phyloP scores from a whole-genome alignment of 192 early-diverging fungal species.

The Chytriomyces confervae region DNA sequence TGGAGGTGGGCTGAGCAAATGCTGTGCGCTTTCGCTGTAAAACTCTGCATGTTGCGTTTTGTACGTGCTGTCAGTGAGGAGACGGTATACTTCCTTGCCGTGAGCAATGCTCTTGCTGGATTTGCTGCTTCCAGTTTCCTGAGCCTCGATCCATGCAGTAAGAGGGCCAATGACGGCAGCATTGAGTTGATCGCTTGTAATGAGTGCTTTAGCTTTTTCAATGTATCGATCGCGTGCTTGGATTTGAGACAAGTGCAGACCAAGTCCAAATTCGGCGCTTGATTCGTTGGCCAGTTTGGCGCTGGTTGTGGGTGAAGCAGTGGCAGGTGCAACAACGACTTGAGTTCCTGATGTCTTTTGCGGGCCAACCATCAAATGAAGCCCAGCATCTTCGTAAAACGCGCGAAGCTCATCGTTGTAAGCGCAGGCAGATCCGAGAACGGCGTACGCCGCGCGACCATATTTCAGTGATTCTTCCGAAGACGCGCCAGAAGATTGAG shows the following conservation, averaged over 20 bases:
- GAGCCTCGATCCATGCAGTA: slow-evolving; percentile 24
- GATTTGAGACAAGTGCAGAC: slow-evolving; percentile 70
- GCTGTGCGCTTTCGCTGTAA: slow-evolving; percentile 45
- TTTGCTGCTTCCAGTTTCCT: slow-evolving; percentile 39
- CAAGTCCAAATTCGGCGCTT: slow-evolving; percentile 90
- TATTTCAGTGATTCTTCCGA: background rate
- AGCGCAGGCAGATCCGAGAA: slow-evolving; percentile 3
- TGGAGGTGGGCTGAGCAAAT: slow-evolving; percentile 52
- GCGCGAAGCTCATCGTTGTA: slow-evolving; percentile 11
- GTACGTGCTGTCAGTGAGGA: slow-evolving; percentile 54
- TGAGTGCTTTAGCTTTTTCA: slow-evolving; percentile 60
- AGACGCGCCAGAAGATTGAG: slow-evolving; percentile 21
- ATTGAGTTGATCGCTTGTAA: slow-evolving; percentile 37
- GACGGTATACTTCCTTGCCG: slow-evolving; percentile 54
- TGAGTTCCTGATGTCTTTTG: background rate
- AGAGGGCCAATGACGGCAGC: background rate
- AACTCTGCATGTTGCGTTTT: slow-evolving; percentile 47
- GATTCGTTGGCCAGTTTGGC: slow-evolving; percentile 31
- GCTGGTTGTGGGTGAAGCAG: slow-evolving; percentile 25
- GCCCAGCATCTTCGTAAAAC: slow-evolving; percentile 23
- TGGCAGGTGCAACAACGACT: background rate
- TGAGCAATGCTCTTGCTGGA: slow-evolving; percentile 60
- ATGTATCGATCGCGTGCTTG: slow-evolving; percentile 72
- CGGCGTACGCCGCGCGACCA: slow-evolving; percentile 11
- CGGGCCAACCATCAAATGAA: background rate